Percentiles rank a stretch among this genome's conserved stretches.
Evolutionary conservation across 257 asterid species (phyloP).

Genomic region (Plantago ovata): DNA sequence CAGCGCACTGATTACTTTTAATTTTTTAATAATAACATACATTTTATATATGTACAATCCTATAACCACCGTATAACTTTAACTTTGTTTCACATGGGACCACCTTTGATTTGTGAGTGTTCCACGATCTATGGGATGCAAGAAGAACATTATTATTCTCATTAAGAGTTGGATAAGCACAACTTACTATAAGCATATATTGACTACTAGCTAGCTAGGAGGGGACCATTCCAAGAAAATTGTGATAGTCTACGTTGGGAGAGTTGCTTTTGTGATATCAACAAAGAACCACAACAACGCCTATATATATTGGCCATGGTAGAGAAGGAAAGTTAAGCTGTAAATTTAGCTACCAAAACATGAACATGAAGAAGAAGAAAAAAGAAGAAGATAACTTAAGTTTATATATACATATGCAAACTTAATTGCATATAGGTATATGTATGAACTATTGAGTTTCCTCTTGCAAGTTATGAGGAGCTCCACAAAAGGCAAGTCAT

Average conservation of each 20-base stretch:
- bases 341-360: constrained; percentile 17
- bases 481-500: constrained; percentile 47
- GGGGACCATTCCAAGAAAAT: constrained; percentile 26
- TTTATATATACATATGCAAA: no score
- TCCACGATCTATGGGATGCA: constrained; percentile 13
- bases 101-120: constrained; percentile 23
- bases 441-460: constrained; percentile 6
- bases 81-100: constrained; percentile 34
- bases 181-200: constrained; percentile 18
- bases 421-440: no score
- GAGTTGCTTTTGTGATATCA: not conserved
- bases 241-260: constrained; percentile 16
- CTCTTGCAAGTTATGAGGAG: constrained; percentile 3
- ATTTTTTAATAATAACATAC: not conserved
- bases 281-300: not conserved
- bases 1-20: not conserved
- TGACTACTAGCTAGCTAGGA: constrained; percentile 19
- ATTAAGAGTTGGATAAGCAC: constrained; percentile 38
- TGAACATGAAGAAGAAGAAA: constrained; percentile 34
- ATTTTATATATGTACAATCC: not conserved
- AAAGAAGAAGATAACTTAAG: constrained; percentile 25
- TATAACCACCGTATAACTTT: not conserved
- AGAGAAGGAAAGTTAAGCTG: not conserved
- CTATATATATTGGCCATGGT: constrained; percentile 16
- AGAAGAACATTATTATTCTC: constrained; percentile 25